Conservation (phyloP, 169 alveolate species). For the Plasmodium cynomolgi region DNA sequence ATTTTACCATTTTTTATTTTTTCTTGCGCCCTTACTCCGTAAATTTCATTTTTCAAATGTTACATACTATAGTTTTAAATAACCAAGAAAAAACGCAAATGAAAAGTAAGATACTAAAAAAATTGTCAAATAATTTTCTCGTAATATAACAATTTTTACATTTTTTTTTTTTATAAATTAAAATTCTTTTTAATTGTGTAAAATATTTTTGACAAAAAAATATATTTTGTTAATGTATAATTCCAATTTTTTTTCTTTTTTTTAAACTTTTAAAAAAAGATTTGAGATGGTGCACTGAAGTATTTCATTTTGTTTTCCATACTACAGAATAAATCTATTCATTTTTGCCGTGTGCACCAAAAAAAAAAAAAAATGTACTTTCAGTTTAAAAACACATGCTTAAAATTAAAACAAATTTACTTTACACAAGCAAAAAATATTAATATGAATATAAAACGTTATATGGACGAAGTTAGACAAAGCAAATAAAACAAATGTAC, state of each 20-base stretch:
- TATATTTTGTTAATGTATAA: slow-evolving; percentile 7
- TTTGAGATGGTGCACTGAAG: slow-evolving; percentile 17
- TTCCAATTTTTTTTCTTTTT: slow-evolving; percentile 2
- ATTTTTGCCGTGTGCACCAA: slow-evolving; percentile 8
- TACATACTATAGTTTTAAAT: background rate
- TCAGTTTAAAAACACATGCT: background rate
- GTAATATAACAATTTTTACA: background rate
- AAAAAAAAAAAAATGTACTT: background rate
- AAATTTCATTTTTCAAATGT: slow-evolving; percentile 3
- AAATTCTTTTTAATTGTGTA: background rate
- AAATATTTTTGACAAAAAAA: slow-evolving; percentile 10
- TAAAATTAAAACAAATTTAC: slow-evolving; percentile 3
- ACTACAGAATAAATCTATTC: slow-evolving; percentile 50
- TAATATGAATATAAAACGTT: background rate
- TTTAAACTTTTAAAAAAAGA: slow-evolving; percentile 11
- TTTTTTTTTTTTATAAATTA: background rate
- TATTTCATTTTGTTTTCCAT: background rate
- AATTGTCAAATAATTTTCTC: background rate
- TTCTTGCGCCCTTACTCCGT: background rate
- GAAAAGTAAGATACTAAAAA: background rate
- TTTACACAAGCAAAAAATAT: background rate
- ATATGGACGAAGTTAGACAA: background rate
- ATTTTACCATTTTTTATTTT: slow-evolving; percentile 30
- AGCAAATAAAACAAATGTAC: background rate
- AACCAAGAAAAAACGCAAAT: slow-evolving; percentile 2